Conservation (phyloP, 129 eudicot species). For the Daucus carota region DNA sequence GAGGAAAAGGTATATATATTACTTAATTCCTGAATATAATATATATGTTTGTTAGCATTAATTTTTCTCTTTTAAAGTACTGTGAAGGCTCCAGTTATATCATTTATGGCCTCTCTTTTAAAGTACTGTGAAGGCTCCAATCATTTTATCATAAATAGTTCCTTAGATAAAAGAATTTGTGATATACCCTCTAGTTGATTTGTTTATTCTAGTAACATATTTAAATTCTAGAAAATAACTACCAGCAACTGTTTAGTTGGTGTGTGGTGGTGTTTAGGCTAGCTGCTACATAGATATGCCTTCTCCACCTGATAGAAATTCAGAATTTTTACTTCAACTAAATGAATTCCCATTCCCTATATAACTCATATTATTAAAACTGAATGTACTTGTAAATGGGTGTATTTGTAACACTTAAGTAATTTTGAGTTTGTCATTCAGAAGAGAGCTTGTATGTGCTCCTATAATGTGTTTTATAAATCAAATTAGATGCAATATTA, state of each 20-base stretch:
- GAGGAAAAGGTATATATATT: slow-evolving; percentile 57
- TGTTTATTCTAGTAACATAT: neutral
- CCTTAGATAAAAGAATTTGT: neutral
- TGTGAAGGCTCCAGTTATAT: too few species aligned
- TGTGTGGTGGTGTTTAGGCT: neutral
- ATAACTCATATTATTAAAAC: neutral
- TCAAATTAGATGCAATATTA: neutral
- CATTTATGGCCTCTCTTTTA: neutral
- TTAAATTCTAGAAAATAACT: neutral
- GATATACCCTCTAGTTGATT: neutral
- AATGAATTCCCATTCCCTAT: neutral
- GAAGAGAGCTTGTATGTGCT: neutral
- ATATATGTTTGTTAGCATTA: neutral
- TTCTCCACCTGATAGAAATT: neutral
- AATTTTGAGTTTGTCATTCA: neutral
- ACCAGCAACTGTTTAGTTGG: neutral
- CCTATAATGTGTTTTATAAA: neutral
- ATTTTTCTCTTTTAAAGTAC: slow-evolving; percentile 1
- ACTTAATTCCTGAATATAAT: neutral
- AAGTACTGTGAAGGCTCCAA: neutral
- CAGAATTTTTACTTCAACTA: neutral
- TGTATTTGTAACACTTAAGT: neutral
- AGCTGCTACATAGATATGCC: neutral
- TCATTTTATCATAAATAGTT: neutral
- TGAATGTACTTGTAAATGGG: neutral